phyloP scores from a whole-genome alignment of 164 flowering plant species.

The Paratinospora sagittata region DNA sequence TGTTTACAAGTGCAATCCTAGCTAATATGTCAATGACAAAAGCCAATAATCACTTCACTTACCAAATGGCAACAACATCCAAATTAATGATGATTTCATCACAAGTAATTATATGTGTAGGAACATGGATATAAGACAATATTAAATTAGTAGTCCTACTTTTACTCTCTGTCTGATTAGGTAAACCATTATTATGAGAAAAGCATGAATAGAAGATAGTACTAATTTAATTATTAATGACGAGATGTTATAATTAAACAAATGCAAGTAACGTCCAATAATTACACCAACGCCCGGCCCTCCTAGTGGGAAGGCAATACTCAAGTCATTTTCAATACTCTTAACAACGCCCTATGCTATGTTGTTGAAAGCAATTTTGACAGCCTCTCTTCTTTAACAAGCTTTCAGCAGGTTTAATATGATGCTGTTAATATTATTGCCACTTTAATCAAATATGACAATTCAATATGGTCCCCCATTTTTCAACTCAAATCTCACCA shows the following conservation, averaged over 20 bases:
- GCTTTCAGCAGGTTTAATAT: not conserved
- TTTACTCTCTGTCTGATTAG: not conserved
- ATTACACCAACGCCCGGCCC: not conserved
- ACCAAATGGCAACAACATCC: not conserved
- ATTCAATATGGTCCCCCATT: not conserved
- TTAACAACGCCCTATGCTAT: no score
- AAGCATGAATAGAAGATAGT: no score
- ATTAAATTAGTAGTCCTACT: no score
- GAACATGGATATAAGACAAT: not conserved
- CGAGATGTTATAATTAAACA: not conserved
- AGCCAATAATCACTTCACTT: not conserved
- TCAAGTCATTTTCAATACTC: no score
- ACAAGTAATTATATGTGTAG: not conserved
- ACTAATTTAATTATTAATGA: not conserved
- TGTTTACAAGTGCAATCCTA: conserved; percentile 2
- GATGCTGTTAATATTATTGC: not conserved
- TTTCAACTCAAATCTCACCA: not conserved
- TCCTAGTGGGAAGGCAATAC: not conserved
- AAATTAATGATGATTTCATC: not conserved
- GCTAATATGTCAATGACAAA: not conserved
- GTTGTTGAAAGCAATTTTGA: no score
- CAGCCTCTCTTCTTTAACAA: not conserved
- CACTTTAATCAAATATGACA: no score
- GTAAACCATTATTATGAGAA: not conserved
- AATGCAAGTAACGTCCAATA: not conserved